phyloP scores from a whole-genome alignment of 2,329 filamentous ascomycete genomes.

The Boeremia exigua region DNA sequence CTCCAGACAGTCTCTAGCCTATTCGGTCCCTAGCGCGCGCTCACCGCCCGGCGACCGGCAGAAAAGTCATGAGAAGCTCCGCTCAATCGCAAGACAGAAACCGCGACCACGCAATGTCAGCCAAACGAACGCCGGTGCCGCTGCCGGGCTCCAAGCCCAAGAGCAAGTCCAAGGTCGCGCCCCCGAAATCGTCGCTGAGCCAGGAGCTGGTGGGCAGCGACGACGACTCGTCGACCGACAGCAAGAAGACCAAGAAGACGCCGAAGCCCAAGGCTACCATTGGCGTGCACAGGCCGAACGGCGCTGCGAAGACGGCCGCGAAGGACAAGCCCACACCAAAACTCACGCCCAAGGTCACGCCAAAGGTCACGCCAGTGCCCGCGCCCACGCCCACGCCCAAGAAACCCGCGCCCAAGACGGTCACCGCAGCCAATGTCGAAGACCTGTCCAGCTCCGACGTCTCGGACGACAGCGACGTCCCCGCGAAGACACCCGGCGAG shows the following conservation, averaged over 20 bases:
- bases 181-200: conserved; percentile 40
- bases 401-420: conserved; percentile 31
- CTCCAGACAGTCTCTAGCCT: neutral
- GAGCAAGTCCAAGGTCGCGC: conserved; percentile 24
- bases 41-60: conserved; percentile 4
- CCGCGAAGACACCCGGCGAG: conserved; percentile 24
- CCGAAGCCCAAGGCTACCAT: conserved; percentile 37
- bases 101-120: conserved; percentile 40
- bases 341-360: conserved; percentile 8
- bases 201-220: conserved; percentile 45
- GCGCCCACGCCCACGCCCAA: conserved; percentile 22
- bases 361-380: conserved; percentile 19
- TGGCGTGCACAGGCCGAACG: conserved; percentile 40
- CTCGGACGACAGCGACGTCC: conserved; percentile 31
- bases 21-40: conserved; percentile 24
- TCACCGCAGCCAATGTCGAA: conserved; percentile 29
- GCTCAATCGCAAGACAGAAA: conserved; percentile 20
- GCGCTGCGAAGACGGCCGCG: conserved; percentile 24
- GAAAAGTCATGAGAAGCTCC: conserved; percentile 35
- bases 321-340: conserved; percentile 23
- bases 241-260: conserved; percentile 20
- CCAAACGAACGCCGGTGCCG: conserved; percentile 44
- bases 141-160: conserved; percentile 40
- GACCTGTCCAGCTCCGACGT: conserved; percentile 35
- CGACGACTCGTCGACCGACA: conserved; percentile 39